phyloP scores from a whole-genome alignment of 176 grass and related monocot species.

The Triticum monococcum region DNA sequence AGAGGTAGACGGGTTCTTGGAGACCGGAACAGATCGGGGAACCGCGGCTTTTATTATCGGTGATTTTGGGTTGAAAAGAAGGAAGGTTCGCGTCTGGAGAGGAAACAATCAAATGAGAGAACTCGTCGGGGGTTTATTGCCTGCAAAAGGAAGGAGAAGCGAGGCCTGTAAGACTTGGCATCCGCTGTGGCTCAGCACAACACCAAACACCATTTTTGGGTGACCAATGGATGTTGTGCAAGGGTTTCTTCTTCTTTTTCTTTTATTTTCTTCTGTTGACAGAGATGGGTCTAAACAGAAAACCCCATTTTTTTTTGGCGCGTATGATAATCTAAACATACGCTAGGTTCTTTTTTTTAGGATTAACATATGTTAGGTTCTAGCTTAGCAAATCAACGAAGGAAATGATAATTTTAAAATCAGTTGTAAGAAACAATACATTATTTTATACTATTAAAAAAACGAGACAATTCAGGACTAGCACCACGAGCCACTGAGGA shows the following conservation, averaged over 20 bases:
- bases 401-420: too few relatives aligned
- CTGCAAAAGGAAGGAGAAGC: neutral
- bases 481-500: too few relatives aligned
- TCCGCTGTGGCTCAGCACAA: neutral
- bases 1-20: neutral
- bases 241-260: neutral
- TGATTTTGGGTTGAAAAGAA: neutral
- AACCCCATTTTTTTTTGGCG: neutral
- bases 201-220: neutral
- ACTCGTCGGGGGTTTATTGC: slow-evolving; percentile 25
- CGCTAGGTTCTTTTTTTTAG: too few relatives aligned
- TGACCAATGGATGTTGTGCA: neutral
- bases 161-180: neutral
- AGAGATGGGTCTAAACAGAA: neutral
- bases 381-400: too few relatives aligned
- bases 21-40: neutral
- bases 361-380: too few relatives aligned
- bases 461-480: too few relatives aligned
- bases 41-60: neutral
- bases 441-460: too few relatives aligned
- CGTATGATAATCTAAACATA: neutral
- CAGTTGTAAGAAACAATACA: too few relatives aligned
- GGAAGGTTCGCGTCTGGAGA: neutral
- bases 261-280: neutral
- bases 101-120: neutral